Evolutionary conservation across 805 yeast species (phyloP).

Genomic region (Suhomyces prunicola): DNA sequence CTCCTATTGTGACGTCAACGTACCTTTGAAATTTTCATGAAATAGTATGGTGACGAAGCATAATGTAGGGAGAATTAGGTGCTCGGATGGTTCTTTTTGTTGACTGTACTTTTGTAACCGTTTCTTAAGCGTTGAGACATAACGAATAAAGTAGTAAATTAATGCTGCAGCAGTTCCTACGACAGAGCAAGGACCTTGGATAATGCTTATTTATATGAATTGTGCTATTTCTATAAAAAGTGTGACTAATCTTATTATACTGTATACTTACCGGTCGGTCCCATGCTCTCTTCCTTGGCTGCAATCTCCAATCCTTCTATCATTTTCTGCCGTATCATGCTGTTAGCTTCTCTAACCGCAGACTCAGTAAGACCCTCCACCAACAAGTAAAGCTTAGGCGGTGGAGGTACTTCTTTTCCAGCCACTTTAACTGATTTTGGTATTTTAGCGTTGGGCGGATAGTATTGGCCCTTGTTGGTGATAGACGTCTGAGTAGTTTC

Average conservation of each 20-base stretch:
- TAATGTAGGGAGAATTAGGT: no score
- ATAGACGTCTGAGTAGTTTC: slow-evolving; percentile 74
- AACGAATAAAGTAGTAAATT: no score
- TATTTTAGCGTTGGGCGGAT: slow-evolving; percentile 34
- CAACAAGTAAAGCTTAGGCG: slow-evolving; percentile 71
- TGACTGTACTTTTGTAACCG: no score
- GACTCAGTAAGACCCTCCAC: slow-evolving; percentile 70
- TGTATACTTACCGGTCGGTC: slow-evolving; percentile 48
- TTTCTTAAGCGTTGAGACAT: no score
- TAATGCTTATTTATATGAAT: no score
- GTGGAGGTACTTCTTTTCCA: slow-evolving; percentile 45
- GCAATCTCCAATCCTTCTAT: slow-evolving; percentile 55
- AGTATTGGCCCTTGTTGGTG: slow-evolving; percentile 77
- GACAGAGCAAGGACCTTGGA: no score
- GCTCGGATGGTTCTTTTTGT: no score
- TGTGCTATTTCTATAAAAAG: neutral
- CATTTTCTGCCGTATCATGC: slow-evolving; percentile 51
- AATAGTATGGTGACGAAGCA: no score
- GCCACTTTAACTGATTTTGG: slow-evolving; percentile 55
- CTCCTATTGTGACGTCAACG: no score
- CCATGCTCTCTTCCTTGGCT: slow-evolving; percentile 41
- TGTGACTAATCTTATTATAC: slow-evolving; percentile 20
- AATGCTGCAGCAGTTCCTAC: no score
- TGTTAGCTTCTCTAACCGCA: slow-evolving; percentile 58
- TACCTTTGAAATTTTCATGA: no score